Evolutionary conservation across 495 filamentous ascomycete genomes (phyloP).

Genomic region (Neurospora sublineolata): DNA sequence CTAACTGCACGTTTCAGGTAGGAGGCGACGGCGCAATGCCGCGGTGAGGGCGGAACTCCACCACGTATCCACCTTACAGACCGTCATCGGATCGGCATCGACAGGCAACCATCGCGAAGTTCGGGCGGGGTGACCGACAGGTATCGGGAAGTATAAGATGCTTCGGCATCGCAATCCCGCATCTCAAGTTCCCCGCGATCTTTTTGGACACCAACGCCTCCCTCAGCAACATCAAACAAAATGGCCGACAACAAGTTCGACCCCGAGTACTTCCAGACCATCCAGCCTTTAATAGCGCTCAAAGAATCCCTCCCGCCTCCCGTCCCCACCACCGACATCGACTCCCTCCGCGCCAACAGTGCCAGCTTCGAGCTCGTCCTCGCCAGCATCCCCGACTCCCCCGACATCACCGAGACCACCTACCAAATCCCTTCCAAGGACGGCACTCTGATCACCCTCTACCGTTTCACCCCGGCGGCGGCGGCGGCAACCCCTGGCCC

Average conservation of each 20-base stretch:
- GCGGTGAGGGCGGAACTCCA: background rate
- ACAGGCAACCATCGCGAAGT: background rate
- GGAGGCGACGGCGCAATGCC: background rate
- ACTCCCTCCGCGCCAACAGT: slow-evolving; percentile 1
- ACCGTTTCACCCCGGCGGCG: slow-evolving; percentile 10
- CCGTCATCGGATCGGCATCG: background rate
- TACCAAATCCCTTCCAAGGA: slow-evolving; percentile 11
- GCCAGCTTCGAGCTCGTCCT: background rate
- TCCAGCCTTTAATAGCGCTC: background rate
- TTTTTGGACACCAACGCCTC: background rate
- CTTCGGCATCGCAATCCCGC: background rate
- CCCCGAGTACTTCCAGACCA: slow-evolving; percentile 6
- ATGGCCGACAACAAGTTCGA: slow-evolving; percentile 10
- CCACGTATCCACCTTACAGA: background rate
- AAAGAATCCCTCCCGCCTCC: slow-evolving; percentile 1
- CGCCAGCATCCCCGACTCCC: background rate
- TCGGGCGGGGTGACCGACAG: background rate
- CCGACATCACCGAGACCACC: slow-evolving; percentile 10
- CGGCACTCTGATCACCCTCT: slow-evolving; percentile 12
- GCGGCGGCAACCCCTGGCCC: background rate
- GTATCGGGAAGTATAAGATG: background rate
- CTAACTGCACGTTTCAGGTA: background rate
- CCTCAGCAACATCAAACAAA: background rate
- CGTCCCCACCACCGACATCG: background rate
- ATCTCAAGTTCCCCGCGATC: background rate